Conservation (phyloP, 768 basidiomycete genomes). For the Termitomyces sp. region DNA sequence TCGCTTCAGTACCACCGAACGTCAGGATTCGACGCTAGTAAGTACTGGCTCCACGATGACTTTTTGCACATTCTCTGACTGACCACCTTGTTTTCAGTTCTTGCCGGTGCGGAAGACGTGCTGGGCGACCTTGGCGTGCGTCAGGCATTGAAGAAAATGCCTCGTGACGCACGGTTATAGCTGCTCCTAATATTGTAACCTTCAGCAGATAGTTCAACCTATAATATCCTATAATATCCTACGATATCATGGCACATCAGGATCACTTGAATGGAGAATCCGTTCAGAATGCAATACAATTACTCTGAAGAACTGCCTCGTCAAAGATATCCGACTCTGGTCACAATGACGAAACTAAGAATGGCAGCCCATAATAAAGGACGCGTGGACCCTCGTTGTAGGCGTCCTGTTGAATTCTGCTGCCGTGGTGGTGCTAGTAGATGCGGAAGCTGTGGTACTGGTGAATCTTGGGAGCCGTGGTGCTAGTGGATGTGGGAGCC, state of each 20-base stretch:
- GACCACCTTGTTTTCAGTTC: slow-evolving; percentile 32
- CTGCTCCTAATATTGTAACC: too few relatives aligned
- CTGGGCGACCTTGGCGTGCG: slow-evolving; percentile 71
- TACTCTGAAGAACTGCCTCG: too few relatives aligned
- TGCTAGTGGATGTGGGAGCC: background rate
- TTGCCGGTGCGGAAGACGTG: slow-evolving; percentile 78
- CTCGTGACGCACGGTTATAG: slow-evolving; percentile 32
- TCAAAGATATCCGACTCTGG: background rate
- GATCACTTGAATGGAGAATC: too few relatives aligned
- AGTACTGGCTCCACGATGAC: slow-evolving; percentile 19
- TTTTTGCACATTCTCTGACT: background rate
- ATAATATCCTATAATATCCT: too few relatives aligned
- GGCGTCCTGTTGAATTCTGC: background rate
- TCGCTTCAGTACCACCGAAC: slow-evolving; percentile 73
- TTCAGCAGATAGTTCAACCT: too few relatives aligned
- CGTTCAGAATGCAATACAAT: too few relatives aligned
- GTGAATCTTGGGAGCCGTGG: too few relatives aligned
- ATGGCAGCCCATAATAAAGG: background rate
- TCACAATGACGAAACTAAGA: background rate
- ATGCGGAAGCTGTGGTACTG: background rate
- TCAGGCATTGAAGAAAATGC: slow-evolving; percentile 71
- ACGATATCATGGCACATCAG: too few relatives aligned
- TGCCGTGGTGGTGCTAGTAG: background rate
- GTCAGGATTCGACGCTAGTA: slow-evolving; percentile 76
- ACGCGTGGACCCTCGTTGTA: background rate